Evolutionary conservation across 106 monocot species (phyloP).

Genomic region (Dendrobium officinale): DNA sequence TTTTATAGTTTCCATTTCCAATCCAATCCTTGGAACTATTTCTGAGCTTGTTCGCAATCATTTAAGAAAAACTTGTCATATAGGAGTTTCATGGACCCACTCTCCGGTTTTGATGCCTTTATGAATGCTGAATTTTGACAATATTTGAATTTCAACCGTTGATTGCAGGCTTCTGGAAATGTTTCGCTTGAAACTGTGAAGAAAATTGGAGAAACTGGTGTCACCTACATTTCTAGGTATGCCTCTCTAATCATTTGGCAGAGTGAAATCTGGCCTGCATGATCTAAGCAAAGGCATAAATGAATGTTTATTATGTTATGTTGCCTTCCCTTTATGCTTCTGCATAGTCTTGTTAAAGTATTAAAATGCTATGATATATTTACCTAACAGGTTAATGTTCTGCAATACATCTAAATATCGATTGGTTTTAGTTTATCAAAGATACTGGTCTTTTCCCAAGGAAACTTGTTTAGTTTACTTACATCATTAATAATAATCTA

Average conservation of each 20-base stretch:
- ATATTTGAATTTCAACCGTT: constrained; percentile 7
- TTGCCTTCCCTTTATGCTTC: neutral
- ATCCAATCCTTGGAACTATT: neutral
- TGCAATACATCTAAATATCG: neutral
- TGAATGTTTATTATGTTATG: neutral
- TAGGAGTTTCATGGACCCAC: neutral
- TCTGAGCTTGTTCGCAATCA: neutral
- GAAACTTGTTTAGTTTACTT: neutral
- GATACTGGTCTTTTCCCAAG: neutral
- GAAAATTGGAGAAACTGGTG: constrained; percentile 91
- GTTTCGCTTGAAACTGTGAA: constrained; percentile 89
- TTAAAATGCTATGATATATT: neutral
- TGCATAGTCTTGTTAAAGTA: neutral
- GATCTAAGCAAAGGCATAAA: neutral
- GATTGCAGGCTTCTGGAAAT: constrained; percentile 92
- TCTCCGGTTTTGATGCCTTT: neutral
- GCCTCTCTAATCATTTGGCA: neutral
- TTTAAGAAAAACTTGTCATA: neutral
- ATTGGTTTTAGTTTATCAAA: neutral
- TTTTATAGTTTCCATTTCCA: neutral
- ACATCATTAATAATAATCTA: too few relatives aligned
- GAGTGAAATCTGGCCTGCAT: neutral
- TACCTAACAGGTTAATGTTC: neutral
- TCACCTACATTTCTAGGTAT: constrained; percentile 95
- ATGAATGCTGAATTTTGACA: neutral